phyloP scores from a whole-genome alignment of 2,329 filamentous ascomycete species.

The Curvularia sp. region DNA sequence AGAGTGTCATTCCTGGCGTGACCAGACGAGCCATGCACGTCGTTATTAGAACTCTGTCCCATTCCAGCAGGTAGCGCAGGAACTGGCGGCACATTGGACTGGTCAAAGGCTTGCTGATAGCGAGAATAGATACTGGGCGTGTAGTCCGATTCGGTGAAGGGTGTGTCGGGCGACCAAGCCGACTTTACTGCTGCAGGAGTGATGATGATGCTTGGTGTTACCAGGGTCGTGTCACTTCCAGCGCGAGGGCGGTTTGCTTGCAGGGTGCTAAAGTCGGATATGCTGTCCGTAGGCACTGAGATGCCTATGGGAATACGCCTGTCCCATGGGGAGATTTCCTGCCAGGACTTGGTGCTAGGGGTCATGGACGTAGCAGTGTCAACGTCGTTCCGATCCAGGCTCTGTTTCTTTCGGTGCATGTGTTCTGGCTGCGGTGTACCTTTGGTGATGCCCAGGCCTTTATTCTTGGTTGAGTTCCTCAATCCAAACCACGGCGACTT shows the following conservation, averaged over 20 bases:
- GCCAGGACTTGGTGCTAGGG: slow-evolving; percentile 41
- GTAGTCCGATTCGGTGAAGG: slow-evolving; percentile 62
- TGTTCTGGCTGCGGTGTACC: slow-evolving; percentile 42
- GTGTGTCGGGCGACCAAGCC: slow-evolving; percentile 67
- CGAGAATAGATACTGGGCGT: slow-evolving; percentile 69
- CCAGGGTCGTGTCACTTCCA: slow-evolving; percentile 44
- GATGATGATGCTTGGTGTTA: slow-evolving; percentile 61
- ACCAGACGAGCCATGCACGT: slow-evolving; percentile 8
- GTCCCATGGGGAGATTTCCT: slow-evolving; percentile 70
- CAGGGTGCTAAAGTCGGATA: slow-evolving; percentile 51
- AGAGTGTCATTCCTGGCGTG: slow-evolving; percentile 43
- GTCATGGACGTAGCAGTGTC: slow-evolving; percentile 41
- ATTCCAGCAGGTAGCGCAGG: slow-evolving; percentile 43
- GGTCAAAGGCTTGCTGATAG: slow-evolving; percentile 51
- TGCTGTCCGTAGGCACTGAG: slow-evolving; percentile 64
- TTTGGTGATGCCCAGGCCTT: slow-evolving; percentile 46
- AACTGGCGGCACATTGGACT: slow-evolving; percentile 60
- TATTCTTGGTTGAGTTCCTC: slow-evolving; percentile 37
- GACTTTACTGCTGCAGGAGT: slow-evolving; percentile 60
- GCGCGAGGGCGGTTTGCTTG: slow-evolving; percentile 47
- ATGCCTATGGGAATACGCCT: slow-evolving; percentile 78
- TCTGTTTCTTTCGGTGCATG: slow-evolving; percentile 23
- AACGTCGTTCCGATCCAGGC: slow-evolving; percentile 31
- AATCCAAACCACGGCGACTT: slow-evolving; percentile 44
- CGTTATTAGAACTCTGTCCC: slow-evolving; percentile 1